Evolutionary conservation across 2,329 filamentous ascomycete genomes (phyloP), one percentile per base, ranked within the genome.

Genomic region (Phyllosticta citribraziliensis): DNA sequence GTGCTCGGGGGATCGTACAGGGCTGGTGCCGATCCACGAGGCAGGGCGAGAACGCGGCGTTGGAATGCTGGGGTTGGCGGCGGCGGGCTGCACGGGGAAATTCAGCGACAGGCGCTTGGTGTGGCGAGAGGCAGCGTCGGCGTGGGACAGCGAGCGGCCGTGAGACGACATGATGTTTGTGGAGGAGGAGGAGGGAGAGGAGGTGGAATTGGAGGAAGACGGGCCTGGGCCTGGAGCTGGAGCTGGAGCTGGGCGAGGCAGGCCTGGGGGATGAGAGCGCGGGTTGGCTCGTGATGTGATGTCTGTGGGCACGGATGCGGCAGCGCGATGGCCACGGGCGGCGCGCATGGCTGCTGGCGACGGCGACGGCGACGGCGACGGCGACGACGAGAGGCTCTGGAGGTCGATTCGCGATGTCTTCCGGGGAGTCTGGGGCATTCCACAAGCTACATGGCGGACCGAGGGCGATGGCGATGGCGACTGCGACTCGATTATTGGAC

Each of bases 101-200:
- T 76, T 77, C 57, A 80, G 68, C 20, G 77, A 80, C 61, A 79
- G 72, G 60, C 79, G 76, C 63, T 80, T 80, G 66, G 69, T 67
- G 62, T 73, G 70, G 55, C 67, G 62, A 5, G 20, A 66, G 60
- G 70, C 65, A 52, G 71, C 63, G 66, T 74, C 72, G 62, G 69
- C 66, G 61, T 70, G 69, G 57, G 72, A 72, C 66, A 68, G 67
- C 27, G 70, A 69, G 63, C 67, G 68, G 56, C 72, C 71, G 62
- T 72, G 72, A 25, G 33, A 50, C 64, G 65, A 64, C 51, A 55
- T 62, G 52, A 64, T 62, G 25, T 64, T 63, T 33, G 65, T 40
- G 63, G 65, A 64, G 66, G 60, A 67, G 67, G 63, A 62, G 30
- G 60, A 35, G 19, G 47, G 14, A 12, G 40, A 40, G 35, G 50